Base-by-base conservation (phyloP, 495 filamentous ascomycete species). In the Xylona heveae region DNA sequence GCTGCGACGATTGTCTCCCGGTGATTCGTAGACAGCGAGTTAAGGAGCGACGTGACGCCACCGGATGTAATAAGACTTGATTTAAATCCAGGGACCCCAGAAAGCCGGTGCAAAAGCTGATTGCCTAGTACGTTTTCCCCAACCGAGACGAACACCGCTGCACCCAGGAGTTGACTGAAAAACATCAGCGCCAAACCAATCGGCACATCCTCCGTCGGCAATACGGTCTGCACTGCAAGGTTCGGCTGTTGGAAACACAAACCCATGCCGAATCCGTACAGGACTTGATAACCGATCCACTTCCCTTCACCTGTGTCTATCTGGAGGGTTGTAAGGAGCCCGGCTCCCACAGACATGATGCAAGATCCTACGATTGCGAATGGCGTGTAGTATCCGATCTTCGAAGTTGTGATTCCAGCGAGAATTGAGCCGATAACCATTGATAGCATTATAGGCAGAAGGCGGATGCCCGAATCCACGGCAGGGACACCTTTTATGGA, bases 141-240 rank as follows among this genome's bases (percentile, higher is more conserved):
- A n/a, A 41, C 27, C 10, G 36, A 33, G 13, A 41, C 15, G 35
- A 41, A 39, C 14, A 41, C 18, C 7, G 38, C 24, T 15, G 36
- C 38, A 9, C 38, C 38, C 9, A 41, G 28, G 3, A 13, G n/a
- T 19, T 41, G 38, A 12, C 19, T 22, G 28, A 41, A 41, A 13
- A 41, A 19, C 1, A 40, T 23, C 22, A 21, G 6, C 5, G 26
- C 36, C 14, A 27, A 24, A 18, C 38, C 38, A 22, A 41, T 19
- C 6, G 38, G 38, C 3, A 41, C 35, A 36, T 41, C 38, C 28
- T 33, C 22, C 2, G 15, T 14, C 13, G 38, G 28, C 5, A 41
- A 18, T 28, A 41, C 36, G 15, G 38, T 39, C 20, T 41, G 38
- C 16, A 31, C 36, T 8, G 38, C 38, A 16, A 39, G 34, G 16